Conservation (phyloP, 257 asterid species). For the Coffea eugenioides region DNA sequence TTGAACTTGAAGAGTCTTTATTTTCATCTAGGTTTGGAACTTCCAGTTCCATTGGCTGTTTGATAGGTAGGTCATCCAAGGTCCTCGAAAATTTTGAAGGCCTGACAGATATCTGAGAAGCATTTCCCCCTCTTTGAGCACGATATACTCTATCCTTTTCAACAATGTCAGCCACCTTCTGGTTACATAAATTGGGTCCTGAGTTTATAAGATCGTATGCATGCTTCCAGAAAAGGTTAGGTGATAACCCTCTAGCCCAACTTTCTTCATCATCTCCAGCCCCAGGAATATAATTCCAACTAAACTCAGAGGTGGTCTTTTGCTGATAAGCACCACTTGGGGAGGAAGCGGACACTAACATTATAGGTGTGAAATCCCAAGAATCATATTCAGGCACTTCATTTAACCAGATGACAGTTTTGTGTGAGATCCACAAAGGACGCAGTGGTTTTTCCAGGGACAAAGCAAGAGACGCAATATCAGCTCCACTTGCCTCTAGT, state of each 20-base stretch:
- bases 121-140: constrained; percentile 67
- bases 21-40: constrained; percentile 20
- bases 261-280: constrained; percentile 99
- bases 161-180: constrained; percentile 69
- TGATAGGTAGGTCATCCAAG: constrained; percentile 18
- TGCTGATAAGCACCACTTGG: constrained; percentile 48
- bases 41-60: constrained; percentile 27
- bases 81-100: constrained; percentile 38
- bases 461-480: constrained; percentile 60
- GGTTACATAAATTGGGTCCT: constrained; percentile 80
- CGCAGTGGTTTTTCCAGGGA: constrained; percentile 65
- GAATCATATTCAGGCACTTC: constrained; percentile 93
- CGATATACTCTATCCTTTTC: constrained; percentile 76
- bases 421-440: constrained; percentile 94
- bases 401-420: constrained; percentile 90
- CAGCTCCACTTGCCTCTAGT: constrained; percentile 87
- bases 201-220: constrained; percentile 74
- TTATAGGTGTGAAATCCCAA: constrained; percentile 90
- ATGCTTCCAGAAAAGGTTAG: constrained; percentile 81
- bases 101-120: constrained; percentile 64
- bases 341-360: constrained; percentile 75
- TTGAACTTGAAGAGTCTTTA: constrained; percentile 19
- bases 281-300: constrained; percentile 98
- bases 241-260: constrained; percentile 88
- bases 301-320: constrained; percentile 72